Percentiles rank a stretch among this genome's conserved stretches.
Evolutionary conservation across 1,284 basidiomycete genomes (phyloP).

Genomic region (Boletus smithii): DNA sequence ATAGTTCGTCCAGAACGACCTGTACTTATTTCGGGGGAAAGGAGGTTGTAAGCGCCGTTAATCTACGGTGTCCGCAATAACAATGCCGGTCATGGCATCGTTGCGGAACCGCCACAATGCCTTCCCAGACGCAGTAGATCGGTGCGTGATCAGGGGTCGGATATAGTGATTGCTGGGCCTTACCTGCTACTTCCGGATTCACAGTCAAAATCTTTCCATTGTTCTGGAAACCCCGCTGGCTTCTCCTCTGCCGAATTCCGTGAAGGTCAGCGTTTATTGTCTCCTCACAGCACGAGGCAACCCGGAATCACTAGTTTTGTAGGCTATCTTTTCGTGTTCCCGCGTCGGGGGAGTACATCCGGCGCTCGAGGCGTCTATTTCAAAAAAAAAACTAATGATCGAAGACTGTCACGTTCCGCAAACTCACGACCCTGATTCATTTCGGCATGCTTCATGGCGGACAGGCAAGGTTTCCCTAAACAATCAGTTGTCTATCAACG

Average conservation of each 20-base stretch:
- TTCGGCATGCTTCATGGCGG: conserved; percentile 27
- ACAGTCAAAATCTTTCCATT: conserved; percentile 22
- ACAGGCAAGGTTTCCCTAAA: conserved; percentile 17
- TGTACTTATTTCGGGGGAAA: conserved; percentile 6
- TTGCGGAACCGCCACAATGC: conserved; percentile 32
- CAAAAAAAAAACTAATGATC: conserved; percentile 6
- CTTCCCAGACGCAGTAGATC: conserved; percentile 30
- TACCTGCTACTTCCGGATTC: conserved; percentile 33
- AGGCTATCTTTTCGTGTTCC: conserved; percentile 1
- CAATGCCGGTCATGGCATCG: conserved; percentile 23
- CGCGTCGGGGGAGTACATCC: conserved; percentile 4
- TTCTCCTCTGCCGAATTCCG: conserved; percentile 17
- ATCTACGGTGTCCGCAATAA: conserved; percentile 26
- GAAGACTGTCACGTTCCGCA: conserved; percentile 5
- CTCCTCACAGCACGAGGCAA: conserved; percentile 4
- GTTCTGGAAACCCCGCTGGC: conserved; percentile 26
- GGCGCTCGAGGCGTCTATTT: conserved; percentile 4
- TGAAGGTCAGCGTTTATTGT: background rate
- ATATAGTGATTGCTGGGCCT: conserved; percentile 28
- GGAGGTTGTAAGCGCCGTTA: conserved; percentile 17
- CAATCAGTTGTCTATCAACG: conserved; percentile 9
- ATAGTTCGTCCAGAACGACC: conserved; percentile 4
- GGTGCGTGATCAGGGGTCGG: conserved; percentile 24
- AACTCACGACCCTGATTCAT: conserved; percentile 31
- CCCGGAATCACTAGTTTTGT: background rate